A percentile compares a stretch with the other conserved stretches of the same genome.
phyloP scores from a whole-genome alignment of 768 basidiomycete genomes.

The Boletus pseudo-olivaceus region DNA sequence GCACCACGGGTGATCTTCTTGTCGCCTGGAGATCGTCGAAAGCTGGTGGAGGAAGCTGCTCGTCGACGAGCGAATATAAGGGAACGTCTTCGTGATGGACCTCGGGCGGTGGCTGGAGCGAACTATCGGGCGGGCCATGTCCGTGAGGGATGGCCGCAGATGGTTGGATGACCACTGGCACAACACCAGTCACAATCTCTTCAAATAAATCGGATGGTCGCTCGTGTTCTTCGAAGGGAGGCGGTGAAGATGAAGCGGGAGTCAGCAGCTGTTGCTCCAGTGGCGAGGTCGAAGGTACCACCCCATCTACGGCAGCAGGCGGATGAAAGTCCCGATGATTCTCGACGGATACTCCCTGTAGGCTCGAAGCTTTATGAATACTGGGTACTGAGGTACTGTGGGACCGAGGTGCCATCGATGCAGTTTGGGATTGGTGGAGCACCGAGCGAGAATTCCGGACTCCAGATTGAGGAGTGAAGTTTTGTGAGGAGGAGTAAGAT shows the following conservation, averaged over 20 bases:
- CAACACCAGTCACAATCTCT: neutral
- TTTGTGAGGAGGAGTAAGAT: neutral
- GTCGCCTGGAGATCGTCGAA: constrained; percentile 16
- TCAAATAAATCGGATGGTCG: neutral
- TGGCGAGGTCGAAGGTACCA: neutral
- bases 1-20: neutral
- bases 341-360: neutral
- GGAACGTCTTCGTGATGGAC: constrained; percentile 19
- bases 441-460: neutral
- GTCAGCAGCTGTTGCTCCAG: neutral
- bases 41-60: constrained; percentile 23
- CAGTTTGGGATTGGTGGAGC: neutral
- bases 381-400: neutral
- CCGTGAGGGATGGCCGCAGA: neutral
- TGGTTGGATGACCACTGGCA: neutral
- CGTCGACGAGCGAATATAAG: constrained; percentile 22
- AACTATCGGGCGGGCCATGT: neutral
- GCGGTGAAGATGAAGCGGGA: neutral
- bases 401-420: neutral
- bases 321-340: neutral
- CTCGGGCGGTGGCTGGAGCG: neutral
- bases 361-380: neutral
- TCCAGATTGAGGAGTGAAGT: neutral
- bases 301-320: neutral
- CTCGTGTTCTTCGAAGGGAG: constrained; percentile 4